Conservation (phyloP, 1,139 yeast genomes). For the Sugiyamaella pinicola region DNA sequence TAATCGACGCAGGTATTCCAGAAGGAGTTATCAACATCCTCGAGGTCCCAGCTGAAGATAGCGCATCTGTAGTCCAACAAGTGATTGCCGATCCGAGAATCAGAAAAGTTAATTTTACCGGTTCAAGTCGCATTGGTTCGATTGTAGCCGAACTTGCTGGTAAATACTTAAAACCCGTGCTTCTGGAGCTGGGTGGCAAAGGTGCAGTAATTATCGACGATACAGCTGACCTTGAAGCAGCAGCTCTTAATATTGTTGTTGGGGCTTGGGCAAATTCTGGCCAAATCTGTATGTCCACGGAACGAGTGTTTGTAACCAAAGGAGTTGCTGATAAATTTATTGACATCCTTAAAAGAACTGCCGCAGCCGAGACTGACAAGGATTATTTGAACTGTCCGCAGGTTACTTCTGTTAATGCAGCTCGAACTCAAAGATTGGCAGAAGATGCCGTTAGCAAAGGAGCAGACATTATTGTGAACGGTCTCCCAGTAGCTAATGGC, state of each 20-base stretch:
- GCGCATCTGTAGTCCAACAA: constrained; percentile 51
- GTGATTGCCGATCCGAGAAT: constrained; percentile 59
- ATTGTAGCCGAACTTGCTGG: constrained; percentile 64
- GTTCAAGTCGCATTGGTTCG: constrained; percentile 62
- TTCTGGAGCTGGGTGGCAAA: constrained; percentile 90
- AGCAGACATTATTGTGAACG: constrained; percentile 38
- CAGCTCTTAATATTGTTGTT: constrained; percentile 67
- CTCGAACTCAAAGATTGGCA: constrained; percentile 41
- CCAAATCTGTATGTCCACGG: constrained; percentile 84
- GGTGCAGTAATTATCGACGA: constrained; percentile 74
- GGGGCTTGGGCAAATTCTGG: constrained; percentile 82
- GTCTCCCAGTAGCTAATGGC: constrained; percentile 37
- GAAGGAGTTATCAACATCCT: constrained; percentile 63
- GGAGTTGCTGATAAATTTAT: constrained; percentile 63
- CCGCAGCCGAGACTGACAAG: neutral
- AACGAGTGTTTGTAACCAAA: constrained; percentile 69
- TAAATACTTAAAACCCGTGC: constrained; percentile 63
- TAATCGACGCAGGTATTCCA: constrained; percentile 70
- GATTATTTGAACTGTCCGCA: constrained; percentile 33
- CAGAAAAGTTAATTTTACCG: constrained; percentile 70
- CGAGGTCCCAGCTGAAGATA: constrained; percentile 58
- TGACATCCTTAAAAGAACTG: constrained; percentile 36
- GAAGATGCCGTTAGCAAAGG: constrained; percentile 50
- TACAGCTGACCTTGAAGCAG: constrained; percentile 69
- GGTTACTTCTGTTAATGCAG: constrained; percentile 39